Evolutionary conservation across 1,139 yeast genomes (phyloP), one percentile per base, ranked within the genome.

Genomic region (Geotrichum australiense): DNA sequence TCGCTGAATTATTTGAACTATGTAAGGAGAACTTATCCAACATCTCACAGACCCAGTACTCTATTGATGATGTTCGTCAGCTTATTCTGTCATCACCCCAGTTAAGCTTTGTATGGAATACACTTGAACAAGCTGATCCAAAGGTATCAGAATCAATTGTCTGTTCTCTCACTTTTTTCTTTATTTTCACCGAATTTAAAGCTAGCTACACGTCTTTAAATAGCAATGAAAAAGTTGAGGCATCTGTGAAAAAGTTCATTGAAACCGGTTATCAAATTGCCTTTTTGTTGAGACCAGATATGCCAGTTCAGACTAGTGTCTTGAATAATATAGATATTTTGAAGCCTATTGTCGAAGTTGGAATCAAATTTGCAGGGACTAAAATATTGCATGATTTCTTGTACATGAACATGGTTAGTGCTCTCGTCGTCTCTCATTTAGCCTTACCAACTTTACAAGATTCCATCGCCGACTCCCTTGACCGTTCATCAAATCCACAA

Each of bases 391-490:
- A 23, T n/a, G 27, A 22, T 11, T 10, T 15, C 5, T 10, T n/a
- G 8, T 39, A 20, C 23, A 21, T 39, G 27, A 35, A 22, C 14
- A 27, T 39, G 39, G 24, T 39, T 19, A 26, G 35, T 19, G 42
- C 42, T 3, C 21, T 39, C 22, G 27, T 35, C 8, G 7, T 39
- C 3, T 39, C 42, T 5, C 31, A 34, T 14, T 27, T 39, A 11
- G 19, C 42, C 11, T 10, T 34, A 10, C 37, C 39, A 5, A n/a
- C 26, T 10, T 20, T 39, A 21, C 36, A 39, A 10, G 38, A 34
- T 18, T 4, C 24, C 5, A 21, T 39, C 11, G 15, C 22, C 7
- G 28, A 27, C 15, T 3, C 25, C 15, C 24, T 39, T 5, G 42
- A 39, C 11, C 21, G 19, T 11, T 16, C 24, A 8, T 33, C 14